Conservation (phyloP, 2,329 filamentous ascomycete genomes). For the Penicillium sp. region DNA sequence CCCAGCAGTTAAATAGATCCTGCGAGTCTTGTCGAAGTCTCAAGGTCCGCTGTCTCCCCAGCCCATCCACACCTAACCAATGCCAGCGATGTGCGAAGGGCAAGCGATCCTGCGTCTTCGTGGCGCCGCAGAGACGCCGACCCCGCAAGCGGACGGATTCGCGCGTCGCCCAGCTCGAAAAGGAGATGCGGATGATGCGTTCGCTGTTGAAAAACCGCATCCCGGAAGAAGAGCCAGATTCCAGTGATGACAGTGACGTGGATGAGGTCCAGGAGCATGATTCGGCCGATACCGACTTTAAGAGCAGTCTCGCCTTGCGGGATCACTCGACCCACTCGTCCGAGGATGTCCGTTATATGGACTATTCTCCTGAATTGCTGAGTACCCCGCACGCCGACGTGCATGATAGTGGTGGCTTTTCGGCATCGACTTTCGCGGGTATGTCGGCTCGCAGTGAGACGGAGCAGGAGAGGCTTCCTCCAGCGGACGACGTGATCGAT, state of each 20-base stretch:
- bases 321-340: slow-evolving; percentile 23
- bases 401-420: slow-evolving; percentile 18
- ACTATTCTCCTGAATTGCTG: slow-evolving; percentile 26
- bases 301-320: slow-evolving; percentile 14
- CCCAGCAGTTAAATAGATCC: slow-evolving; percentile 35
- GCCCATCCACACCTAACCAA: slow-evolving; percentile 29
- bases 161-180: slow-evolving; percentile 37
- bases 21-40: slow-evolving; percentile 38
- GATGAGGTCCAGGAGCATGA: slow-evolving; percentile 13
- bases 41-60: slow-evolving; percentile 38
- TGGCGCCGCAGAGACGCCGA: slow-evolving; percentile 36
- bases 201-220: slow-evolving; percentile 34
- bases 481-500: slow-evolving; percentile 30
- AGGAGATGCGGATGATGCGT: slow-evolving; percentile 39
- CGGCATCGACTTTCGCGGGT: slow-evolving; percentile 19
- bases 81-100: slow-evolving; percentile 38
- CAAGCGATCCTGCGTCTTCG: slow-evolving; percentile 34
- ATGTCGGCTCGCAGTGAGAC: slow-evolving; percentile 16
- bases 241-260: slow-evolving; percentile 24
- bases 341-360: slow-evolving; percentile 20
- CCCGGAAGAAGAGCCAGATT: slow-evolving; percentile 27
- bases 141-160: slow-evolving; percentile 39
- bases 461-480: slow-evolving; percentile 13
- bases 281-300: slow-evolving; percentile 16
- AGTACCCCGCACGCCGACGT: slow-evolving; percentile 16